These are phyloP conservation scores for Crithidia fasciculata DNA, from an alignment of 208 protist genomes.

Conservation along the genomic window DNA sequence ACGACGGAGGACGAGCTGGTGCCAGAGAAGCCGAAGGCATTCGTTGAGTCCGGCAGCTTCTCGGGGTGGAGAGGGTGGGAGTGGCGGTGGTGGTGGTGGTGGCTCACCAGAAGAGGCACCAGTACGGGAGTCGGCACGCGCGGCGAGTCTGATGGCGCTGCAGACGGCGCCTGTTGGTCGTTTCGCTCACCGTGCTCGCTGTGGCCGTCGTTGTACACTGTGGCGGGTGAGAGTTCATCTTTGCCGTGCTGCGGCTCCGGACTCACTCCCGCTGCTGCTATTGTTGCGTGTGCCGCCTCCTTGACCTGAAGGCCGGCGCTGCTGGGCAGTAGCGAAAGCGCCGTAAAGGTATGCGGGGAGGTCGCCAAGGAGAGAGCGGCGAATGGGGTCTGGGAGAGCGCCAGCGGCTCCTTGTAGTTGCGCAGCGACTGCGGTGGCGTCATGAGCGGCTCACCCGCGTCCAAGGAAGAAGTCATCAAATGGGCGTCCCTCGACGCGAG, in stretches of 20 bases:
- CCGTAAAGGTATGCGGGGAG: neutral
- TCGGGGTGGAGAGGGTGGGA: neutral
- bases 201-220: neutral
- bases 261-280: neutral
- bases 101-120: neutral
- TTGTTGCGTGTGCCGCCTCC: neutral
- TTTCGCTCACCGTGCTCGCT: neutral
- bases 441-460: neutral
- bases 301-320: neutral
- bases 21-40: neutral
- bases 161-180: too few species aligned
- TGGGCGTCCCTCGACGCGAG: neutral
- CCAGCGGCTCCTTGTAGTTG: neutral
- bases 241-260: neutral
- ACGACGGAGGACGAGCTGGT: neutral
- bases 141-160: neutral
- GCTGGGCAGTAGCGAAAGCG: neutral
- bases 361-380: neutral
- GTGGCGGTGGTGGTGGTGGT: neutral
- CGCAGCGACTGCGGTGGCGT: constrained; percentile 25
- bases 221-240: too few species aligned
- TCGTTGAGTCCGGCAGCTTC: neutral
- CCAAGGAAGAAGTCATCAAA: neutral
- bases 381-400: neutral
- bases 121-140: neutral